phyloP scores from a whole-genome alignment of 805 yeast species.

The Schwanniomyces sp. region DNA sequence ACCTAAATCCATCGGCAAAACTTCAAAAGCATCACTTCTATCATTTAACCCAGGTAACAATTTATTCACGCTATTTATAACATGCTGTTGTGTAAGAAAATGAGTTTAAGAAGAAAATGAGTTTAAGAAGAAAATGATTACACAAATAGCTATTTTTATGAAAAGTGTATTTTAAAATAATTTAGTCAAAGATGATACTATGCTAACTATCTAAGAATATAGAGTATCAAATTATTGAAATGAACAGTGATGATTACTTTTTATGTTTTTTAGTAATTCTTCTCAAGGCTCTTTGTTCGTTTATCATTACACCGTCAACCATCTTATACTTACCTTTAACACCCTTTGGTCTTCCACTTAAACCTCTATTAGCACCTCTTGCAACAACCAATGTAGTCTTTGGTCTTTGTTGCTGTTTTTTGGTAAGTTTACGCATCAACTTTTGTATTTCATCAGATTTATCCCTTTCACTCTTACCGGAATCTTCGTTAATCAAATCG shows the following conservation, averaged over 20 bases:
- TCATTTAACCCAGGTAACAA: constrained; percentile 84
- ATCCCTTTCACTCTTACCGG: constrained; percentile 84
- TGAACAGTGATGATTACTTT: constrained; percentile 29
- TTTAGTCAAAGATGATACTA: background rate
- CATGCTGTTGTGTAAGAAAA: background rate
- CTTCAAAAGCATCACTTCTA: constrained; percentile 85
- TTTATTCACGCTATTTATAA: constrained; percentile 32
- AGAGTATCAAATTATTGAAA: background rate
- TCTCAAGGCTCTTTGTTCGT: constrained; percentile 90
- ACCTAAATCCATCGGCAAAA: constrained; percentile 68
- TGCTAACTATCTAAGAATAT: background rate
- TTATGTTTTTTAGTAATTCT: constrained; percentile 86
- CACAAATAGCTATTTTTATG: background rate
- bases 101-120: background rate
- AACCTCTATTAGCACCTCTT: constrained; percentile 76
- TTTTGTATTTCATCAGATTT: constrained; percentile 91
- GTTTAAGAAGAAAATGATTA: background rate
- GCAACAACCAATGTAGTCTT: constrained; percentile 90
- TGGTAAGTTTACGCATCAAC: constrained; percentile 76
- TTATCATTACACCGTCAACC: constrained; percentile 98
- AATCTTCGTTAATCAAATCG: constrained; percentile 84
- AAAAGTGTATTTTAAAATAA: background rate
- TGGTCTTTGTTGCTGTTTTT: constrained; percentile 71
- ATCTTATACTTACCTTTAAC: constrained; percentile 96
- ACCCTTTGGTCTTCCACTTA: constrained; percentile 95